Evolutionary conservation across 176 grass and related monocot species (phyloP).

Genomic region (Raddia distichophylla): DNA sequence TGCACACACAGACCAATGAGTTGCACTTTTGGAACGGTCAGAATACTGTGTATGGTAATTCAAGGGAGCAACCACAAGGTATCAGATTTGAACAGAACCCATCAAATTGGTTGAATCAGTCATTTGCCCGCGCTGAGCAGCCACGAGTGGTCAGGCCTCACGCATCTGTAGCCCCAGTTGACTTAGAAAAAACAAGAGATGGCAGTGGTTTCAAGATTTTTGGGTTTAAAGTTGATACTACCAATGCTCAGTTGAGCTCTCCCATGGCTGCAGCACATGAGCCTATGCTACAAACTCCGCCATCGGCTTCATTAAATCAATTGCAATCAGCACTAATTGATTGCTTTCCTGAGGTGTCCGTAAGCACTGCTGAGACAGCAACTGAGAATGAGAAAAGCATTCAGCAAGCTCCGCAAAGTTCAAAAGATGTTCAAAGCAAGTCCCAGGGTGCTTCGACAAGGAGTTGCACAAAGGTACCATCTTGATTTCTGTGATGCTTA

Average conservation of each 20-base stretch:
- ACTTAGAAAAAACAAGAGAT: slow-evolving; percentile 69
- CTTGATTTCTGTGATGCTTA: not conserved
- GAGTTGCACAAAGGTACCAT: slow-evolving; percentile 87
- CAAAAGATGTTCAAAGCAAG: slow-evolving; percentile 72
- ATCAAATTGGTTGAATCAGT: slow-evolving; percentile 64
- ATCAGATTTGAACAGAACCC: slow-evolving; percentile 50
- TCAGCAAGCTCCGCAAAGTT: slow-evolving; percentile 50
- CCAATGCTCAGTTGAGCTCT: slow-evolving; percentile 49
- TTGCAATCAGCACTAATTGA: slow-evolving; percentile 51
- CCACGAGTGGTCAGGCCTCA: slow-evolving; percentile 61
- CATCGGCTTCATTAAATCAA: slow-evolving; percentile 38
- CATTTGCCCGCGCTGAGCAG: slow-evolving; percentile 42
- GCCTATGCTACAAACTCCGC: slow-evolving; percentile 47
- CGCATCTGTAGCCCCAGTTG: slow-evolving; percentile 59
- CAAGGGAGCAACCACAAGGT: slow-evolving; percentile 49
- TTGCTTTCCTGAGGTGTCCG: slow-evolving; percentile 63
- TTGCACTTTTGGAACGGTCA: slow-evolving; percentile 46
- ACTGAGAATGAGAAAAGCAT: slow-evolving; percentile 57
- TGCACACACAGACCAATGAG: slow-evolving; percentile 33
- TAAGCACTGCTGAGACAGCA: slow-evolving; percentile 56
- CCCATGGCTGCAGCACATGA: slow-evolving; percentile 56
- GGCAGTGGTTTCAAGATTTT: slow-evolving; percentile 78
- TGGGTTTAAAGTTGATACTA: slow-evolving; percentile 77
- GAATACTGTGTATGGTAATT: slow-evolving; percentile 44
- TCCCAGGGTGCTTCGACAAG: slow-evolving; percentile 59